Percentiles rank a stretch among this genome's conserved stretches.
phyloP scores from a whole-genome alignment of 768 basidiomycete species.

The Pholiota microspora region DNA sequence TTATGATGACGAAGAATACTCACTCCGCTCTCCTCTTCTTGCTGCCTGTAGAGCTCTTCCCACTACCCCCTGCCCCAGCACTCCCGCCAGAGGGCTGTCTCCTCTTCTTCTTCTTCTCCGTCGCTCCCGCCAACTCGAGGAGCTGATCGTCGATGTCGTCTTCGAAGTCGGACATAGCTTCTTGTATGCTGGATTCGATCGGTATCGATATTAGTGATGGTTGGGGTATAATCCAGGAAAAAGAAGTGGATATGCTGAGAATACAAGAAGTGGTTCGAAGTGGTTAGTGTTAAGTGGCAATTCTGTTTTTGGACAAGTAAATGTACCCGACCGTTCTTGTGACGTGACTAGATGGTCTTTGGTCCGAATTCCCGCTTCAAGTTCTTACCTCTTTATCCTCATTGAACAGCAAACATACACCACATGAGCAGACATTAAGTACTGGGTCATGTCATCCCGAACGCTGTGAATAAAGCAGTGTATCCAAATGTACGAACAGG shows the following conservation, averaged over 20 bases:
- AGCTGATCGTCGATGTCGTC: conserved; percentile 67
- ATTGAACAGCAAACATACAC: too few species aligned
- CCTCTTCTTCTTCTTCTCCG: conserved; percentile 63
- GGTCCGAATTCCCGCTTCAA: too few species aligned
- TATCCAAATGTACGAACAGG: too few species aligned
- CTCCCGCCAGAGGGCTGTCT: conserved; percentile 38
- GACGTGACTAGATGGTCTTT: too few species aligned
- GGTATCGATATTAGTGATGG: neutral
- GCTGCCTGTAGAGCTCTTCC: conserved; percentile 2
- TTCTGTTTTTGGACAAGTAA: neutral
- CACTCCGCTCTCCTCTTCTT: conserved; percentile 76
- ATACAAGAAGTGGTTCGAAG: neutral
- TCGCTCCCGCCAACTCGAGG: conserved; percentile 74
- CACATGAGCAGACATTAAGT: too few species aligned
- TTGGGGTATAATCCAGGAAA: neutral
- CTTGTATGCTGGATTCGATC: too few species aligned
- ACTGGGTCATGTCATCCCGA: neutral
- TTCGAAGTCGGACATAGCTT: conserved; percentile 46
- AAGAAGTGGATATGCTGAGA: too few species aligned
- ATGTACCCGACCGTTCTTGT: too few species aligned
- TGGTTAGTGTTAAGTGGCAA: neutral
- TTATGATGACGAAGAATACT: conserved; percentile 27
- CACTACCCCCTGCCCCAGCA: conserved; percentile 12
- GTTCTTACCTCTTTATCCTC: too few species aligned
- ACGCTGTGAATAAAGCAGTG: too few species aligned